phyloP scores from a whole-genome alignment of 2,329 filamentous ascomycete genomes.

The Cryphonectria japonica region DNA sequence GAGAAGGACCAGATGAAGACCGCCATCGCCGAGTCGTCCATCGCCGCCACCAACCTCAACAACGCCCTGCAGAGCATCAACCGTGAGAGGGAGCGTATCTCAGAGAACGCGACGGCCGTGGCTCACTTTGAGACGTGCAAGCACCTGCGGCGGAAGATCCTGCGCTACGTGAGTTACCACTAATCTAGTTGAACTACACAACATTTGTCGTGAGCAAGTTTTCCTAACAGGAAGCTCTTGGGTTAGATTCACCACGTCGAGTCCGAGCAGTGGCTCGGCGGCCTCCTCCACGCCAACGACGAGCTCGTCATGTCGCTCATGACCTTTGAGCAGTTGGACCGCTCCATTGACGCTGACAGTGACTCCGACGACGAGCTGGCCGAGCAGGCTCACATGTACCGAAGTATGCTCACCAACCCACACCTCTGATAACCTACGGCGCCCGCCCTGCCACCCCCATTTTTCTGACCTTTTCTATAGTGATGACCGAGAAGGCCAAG shows the following conservation, averaged over 20 bases:
- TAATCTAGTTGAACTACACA: not conserved
- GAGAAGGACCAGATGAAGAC: slow-evolving; percentile 88
- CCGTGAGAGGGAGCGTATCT: slow-evolving; percentile 84
- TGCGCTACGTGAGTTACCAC: slow-evolving; percentile 70
- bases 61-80: slow-evolving; percentile 91
- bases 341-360: slow-evolving; percentile 76
- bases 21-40: slow-evolving; percentile 85
- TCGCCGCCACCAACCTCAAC: slow-evolving; percentile 86
- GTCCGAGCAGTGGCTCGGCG: slow-evolving; percentile 87
- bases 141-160: slow-evolving; percentile 76
- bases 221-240: not conserved
- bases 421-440: no score
- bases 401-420: slow-evolving; percentile 49
- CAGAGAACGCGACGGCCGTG: slow-evolving; percentile 76
- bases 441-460: slow-evolving; percentile 11
- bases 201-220: not conserved
- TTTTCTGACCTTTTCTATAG: slow-evolving; percentile 37
- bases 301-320: slow-evolving; percentile 92
- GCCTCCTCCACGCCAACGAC: slow-evolving; percentile 91
- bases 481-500: slow-evolving; percentile 58
- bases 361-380: slow-evolving; percentile 71
- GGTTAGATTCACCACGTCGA: slow-evolving; percentile 85
- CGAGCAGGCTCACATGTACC: slow-evolving; percentile 68
- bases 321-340: slow-evolving; percentile 92
- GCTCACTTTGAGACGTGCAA: slow-evolving; percentile 87